Evolutionary conservation across 768 basidiomycete genomes (phyloP).

Genomic region (Serendipita sp.): DNA sequence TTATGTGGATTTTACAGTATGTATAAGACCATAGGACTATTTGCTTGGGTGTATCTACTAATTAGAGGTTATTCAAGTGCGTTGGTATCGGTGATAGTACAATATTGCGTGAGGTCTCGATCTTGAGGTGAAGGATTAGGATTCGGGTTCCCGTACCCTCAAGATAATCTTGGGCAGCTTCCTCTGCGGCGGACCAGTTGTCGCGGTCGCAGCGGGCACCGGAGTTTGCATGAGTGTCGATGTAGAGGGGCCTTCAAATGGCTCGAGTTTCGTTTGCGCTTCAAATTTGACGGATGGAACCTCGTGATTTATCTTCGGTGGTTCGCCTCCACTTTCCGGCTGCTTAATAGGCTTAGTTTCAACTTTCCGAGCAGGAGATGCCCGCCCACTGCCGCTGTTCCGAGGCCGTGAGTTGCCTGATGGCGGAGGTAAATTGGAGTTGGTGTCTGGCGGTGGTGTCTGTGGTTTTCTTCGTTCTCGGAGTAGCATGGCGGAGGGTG

Average conservation of each 20-base stretch:
- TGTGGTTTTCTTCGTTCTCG: slow-evolving; percentile 11
- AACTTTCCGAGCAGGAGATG: neutral
- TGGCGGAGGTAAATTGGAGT: neutral
- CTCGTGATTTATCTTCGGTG: neutral
- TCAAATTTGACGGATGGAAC: neutral
- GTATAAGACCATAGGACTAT: no score
- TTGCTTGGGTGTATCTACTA: no score
- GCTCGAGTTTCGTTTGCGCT: neutral
- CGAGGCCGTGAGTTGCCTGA: neutral
- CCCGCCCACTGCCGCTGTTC: neutral
- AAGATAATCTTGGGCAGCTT: neutral
- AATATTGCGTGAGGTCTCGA: no score
- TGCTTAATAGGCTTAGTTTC: neutral
- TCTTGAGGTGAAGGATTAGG: no score
- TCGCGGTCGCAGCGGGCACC: neutral
- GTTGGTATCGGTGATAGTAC: no score
- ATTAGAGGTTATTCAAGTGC: no score
- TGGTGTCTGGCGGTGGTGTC: neutral
- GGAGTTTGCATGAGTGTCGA: neutral
- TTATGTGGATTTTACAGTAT: no score
- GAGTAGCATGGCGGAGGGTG: slow-evolving; percentile 6
- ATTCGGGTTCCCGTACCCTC: neutral
- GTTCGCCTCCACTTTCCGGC: neutral
- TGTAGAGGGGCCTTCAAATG: neutral
- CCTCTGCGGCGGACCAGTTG: neutral